These are phyloP conservation scores for Aspergillus fructus DNA, from an alignment of 2,329 filamentous ascomycete species.

Conservation along the genomic window DNA sequence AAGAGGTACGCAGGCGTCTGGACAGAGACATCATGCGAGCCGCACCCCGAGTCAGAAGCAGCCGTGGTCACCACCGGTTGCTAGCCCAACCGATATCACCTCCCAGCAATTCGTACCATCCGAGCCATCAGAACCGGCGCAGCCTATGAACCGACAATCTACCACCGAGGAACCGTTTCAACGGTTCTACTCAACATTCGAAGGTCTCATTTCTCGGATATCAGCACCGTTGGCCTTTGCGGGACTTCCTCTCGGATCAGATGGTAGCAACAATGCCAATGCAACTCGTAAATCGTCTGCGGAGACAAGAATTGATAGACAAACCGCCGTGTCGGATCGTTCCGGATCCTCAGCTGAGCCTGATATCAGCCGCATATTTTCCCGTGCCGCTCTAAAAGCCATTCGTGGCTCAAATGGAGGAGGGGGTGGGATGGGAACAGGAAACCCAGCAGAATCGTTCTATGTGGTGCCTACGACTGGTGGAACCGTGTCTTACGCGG, in stretches of 20 bases:
- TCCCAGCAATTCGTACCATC: constrained; percentile 33
- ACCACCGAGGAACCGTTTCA: constrained; percentile 74
- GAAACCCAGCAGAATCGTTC: constrained; percentile 70
- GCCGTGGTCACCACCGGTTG: constrained; percentile 34
- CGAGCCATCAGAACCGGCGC: constrained; percentile 28
- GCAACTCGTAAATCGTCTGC: constrained; percentile 33
- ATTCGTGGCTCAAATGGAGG: constrained; percentile 65
- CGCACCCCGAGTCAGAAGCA: constrained; percentile 29
- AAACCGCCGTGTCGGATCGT: constrained; percentile 41
- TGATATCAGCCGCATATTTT: constrained; percentile 81
- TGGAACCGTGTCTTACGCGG: constrained; percentile 89
- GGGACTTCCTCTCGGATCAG: constrained; percentile 72
- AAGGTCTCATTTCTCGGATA: constrained; percentile 80
- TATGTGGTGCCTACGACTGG: constrained; percentile 92
- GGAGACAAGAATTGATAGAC: constrained; percentile 37
- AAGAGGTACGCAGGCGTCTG: constrained; percentile 19
- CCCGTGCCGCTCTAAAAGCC: constrained; percentile 77
- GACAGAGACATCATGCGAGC: constrained; percentile 25
- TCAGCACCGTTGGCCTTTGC: constrained; percentile 92
- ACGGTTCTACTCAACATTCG: constrained; percentile 89
- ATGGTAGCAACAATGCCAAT: constrained; percentile 34
- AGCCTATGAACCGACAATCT: constrained; percentile 19
- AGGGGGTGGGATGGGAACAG: constrained; percentile 33
- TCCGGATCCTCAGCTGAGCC: constrained; percentile 56
- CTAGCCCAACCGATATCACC: constrained; percentile 34